Evolutionary conservation across 805 yeast genomes (phyloP), one percentile per base, ranked within the genome.

Genomic region (Candida tibetensis): DNA sequence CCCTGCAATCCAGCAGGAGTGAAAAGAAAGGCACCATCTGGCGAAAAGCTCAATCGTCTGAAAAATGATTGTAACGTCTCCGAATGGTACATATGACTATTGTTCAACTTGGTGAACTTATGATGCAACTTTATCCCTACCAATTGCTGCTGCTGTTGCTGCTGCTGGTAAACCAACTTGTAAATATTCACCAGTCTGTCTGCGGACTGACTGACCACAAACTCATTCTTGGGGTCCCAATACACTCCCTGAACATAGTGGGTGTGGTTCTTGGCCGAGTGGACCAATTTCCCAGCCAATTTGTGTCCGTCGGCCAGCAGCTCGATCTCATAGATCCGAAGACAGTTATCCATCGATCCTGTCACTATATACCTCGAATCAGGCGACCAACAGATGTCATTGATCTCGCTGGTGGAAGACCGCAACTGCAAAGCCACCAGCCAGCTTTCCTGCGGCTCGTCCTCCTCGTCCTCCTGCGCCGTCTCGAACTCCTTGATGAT

Each of bases 161-260:
- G n/a, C 23, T 30, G 28, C 32, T 16, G 13, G 12, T 9, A 17
- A 17, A 31, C 25, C 25, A 38, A 34, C n/a, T 25, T 21, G 33
- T 86, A 86, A n/a, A 93, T 66, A 46, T 79, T 81, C 9, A 91
- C 81, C 2, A 87, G 72, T 42, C 96, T 66, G 62, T 93, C 99
- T 9, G 96, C 95, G 17, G 93, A 80, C 58, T 90, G 96, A 5
- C 96, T 84, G 1, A 90, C 87, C 4, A 93, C 60, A 48, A 61
- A 87, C 57, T 83, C 78, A 45, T 83, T 80, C 37, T 68, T 56
- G 5, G 99, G 99, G 57, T 93, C 99, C 98, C 98, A 93, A 0
- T 84, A 71, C 4, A 93, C 91, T 2, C 99, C 99, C 61, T 93
- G 99, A 2, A 93, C 95, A 51, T 87, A 91, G 58, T 90, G 96